Conservation (phyloP, 768 basidiomycete genomes). For the Suillus weaverae region DNA sequence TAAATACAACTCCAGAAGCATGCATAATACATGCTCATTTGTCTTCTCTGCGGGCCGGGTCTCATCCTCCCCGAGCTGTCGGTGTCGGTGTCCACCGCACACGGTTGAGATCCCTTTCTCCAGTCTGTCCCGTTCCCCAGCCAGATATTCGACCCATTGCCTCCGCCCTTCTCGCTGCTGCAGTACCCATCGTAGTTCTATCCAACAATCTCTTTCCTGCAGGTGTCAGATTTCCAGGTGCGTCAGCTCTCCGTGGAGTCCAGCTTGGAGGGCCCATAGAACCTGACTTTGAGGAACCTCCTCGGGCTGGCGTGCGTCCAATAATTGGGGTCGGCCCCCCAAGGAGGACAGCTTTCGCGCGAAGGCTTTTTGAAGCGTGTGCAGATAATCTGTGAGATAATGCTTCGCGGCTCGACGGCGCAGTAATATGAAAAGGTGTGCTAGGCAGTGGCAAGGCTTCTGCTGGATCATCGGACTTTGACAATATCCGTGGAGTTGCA, state of each 20-base stretch:
- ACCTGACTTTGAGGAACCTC: constrained; percentile 38
- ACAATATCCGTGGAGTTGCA: constrained; percentile 87
- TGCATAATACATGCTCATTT: background rate
- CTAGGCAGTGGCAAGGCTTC: constrained; percentile 44
- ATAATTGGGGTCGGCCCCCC: constrained; percentile 35
- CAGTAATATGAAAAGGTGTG: constrained; percentile 78
- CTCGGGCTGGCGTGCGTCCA: constrained; percentile 35
- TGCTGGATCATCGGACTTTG: constrained; percentile 54
- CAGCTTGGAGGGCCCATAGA: constrained; percentile 79
- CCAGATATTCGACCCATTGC: constrained; percentile 57
- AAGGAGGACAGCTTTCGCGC: constrained; percentile 70
- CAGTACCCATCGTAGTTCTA: constrained; percentile 64
- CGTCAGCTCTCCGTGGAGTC: constrained; percentile 76
- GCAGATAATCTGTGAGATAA: constrained; percentile 81
- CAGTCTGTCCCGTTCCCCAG: constrained; percentile 51
- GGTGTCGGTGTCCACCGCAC: constrained; percentile 83
- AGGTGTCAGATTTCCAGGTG: constrained; percentile 79
- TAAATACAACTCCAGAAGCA: background rate
- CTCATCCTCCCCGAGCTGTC: constrained; percentile 35
- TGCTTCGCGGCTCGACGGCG: constrained; percentile 75
- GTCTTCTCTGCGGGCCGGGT: constrained; percentile 25
- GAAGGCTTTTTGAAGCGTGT: constrained; percentile 78
- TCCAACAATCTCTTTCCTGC: constrained; percentile 78
- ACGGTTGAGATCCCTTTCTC: constrained; percentile 62
- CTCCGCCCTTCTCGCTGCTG: constrained; percentile 63